Base-by-base conservation (phyloP, 768 basidiomycete genomes). In the Rhodotorula babjevae region DNA sequence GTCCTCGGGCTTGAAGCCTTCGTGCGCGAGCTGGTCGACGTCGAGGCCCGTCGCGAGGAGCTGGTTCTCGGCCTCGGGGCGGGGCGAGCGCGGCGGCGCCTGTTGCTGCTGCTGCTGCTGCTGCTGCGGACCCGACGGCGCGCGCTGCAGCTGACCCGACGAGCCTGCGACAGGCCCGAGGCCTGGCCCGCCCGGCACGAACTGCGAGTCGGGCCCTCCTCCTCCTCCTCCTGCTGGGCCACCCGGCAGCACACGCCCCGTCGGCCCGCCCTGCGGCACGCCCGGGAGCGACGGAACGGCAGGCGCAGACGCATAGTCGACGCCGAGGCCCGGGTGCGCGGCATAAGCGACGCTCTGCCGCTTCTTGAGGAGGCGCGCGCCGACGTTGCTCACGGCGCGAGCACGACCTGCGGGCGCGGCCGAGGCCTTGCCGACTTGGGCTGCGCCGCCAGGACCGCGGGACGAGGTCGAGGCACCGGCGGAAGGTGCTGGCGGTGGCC, bases 1-100 rank as follows among this genome's bases (percentile, higher is more conserved):
- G 68, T 87, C 87, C 78, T 93, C 90, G 1, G 95, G 87, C 80
- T 97, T 89, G 81, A 96, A 94, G 55, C 87, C 85, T 27, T 93
- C 90, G 76, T 86, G 84, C 76, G 90, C 88, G 71, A 98, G 81
- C 69, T 86, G 80, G 69, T 83, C 85, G 76, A 87, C 81, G 79
- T 90, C 87, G 69, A 85, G 57, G 2, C 72, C 73, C 14, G 67
- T 73, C 31, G 62, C 69, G 19, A 52, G n/a, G 15, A 77, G 40
- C 47, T 68, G 69, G 9, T 63, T 62, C 44, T 73, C 72, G 3
- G 63, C 69, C 16, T 49, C 57, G 23, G 40, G 42, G 15, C 63
- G 19, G 55, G 25, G 14, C 3, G 49, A 27, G 31, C 57, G 50
- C 40, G 36, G 46, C 55, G 29, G 56, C 42, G 15, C 31, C 36